phyloP scores from a whole-genome alignment of 2,329 filamentous ascomycete genomes.

The Cladosporium sp. region DNA sequence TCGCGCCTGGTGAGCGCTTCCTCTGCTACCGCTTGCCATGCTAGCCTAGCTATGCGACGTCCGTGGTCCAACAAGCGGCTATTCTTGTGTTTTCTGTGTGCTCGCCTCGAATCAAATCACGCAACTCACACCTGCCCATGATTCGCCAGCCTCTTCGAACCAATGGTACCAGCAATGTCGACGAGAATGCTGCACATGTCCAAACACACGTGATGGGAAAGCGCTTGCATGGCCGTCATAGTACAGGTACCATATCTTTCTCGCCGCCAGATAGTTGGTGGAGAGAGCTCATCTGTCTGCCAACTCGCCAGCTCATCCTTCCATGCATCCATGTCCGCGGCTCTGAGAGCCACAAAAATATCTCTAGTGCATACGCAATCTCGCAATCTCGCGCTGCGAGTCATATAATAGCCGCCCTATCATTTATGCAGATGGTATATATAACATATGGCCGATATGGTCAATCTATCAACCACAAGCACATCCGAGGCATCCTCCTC shows the following conservation, averaged over 20 bases:
- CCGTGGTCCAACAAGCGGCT: neutral
- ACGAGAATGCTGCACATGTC: slow-evolving; percentile 1
- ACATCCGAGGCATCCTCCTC: neutral
- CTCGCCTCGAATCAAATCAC: neutral
- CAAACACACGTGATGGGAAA: neutral
- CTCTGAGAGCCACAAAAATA: neutral
- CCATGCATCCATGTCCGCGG: neutral
- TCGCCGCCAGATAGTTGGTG: neutral
- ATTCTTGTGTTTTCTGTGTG: neutral
- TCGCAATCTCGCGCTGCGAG: neutral
- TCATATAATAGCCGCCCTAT: neutral
- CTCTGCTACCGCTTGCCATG: neutral
- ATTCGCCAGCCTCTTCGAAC: slow-evolving; percentile 1
- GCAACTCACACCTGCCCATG: neutral
- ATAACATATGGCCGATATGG: neutral
- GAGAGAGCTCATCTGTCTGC: slow-evolving; percentile 7
- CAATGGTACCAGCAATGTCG: neutral
- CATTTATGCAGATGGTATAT: neutral
- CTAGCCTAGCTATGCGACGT: no score
- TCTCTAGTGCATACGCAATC: neutral
- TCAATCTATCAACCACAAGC: neutral
- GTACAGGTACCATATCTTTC: neutral
- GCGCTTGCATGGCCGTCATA: neutral
- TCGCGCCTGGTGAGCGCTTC: slow-evolving; percentile 4
- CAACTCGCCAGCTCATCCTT: neutral